These are phyloP conservation scores for Neurospora sp. DNA, from an alignment of 495 filamentous ascomycete species.

Conservation along the genomic window DNA sequence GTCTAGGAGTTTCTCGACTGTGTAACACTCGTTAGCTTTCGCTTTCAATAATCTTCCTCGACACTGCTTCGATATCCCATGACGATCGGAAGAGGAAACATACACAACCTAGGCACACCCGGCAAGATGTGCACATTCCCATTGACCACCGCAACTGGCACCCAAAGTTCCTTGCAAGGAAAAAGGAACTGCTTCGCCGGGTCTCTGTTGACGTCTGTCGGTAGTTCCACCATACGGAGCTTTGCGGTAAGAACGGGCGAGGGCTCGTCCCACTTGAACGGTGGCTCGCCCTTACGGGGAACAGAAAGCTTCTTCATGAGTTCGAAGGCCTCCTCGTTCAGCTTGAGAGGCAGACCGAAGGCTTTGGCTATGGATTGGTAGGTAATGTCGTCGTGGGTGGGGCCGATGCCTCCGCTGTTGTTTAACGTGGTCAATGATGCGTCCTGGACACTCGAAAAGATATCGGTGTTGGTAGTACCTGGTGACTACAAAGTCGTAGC, in stretches of 20 bases:
- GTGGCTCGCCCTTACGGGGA: conserved; percentile 56
- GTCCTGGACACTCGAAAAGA: not conserved
- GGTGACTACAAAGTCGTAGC: conserved; percentile 91
- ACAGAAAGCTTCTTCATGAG: conserved; percentile 76
- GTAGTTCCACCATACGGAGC: conserved; percentile 81
- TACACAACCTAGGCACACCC: conserved; percentile 72
- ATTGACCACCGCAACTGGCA: conserved; percentile 78
- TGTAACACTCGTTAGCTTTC: not conserved
- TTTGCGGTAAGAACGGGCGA: conserved; percentile 69
- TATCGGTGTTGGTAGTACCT: conserved; percentile 23
- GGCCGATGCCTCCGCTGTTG: conserved; percentile 78
- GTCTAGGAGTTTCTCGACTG: conserved; percentile 62
- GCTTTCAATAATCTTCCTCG: not conserved
- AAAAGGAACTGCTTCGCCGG: conserved; percentile 62
- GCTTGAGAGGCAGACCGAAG: conserved; percentile 61
- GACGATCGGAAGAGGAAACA: conserved; percentile 3
- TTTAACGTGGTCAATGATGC: not conserved
- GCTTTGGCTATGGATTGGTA: conserved; percentile 90
- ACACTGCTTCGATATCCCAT: not conserved
- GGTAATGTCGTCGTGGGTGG: conserved; percentile 95
- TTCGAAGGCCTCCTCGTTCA: conserved; percentile 64
- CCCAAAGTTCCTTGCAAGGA: conserved; percentile 75
- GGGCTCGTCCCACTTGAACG: conserved; percentile 79
- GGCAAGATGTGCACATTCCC: conserved; percentile 91
- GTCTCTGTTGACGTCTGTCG: conserved; percentile 54